These are phyloP conservation scores for Forsythia suspensa DNA, from an alignment of 257 asterid species.

Conservation along the genomic window DNA sequence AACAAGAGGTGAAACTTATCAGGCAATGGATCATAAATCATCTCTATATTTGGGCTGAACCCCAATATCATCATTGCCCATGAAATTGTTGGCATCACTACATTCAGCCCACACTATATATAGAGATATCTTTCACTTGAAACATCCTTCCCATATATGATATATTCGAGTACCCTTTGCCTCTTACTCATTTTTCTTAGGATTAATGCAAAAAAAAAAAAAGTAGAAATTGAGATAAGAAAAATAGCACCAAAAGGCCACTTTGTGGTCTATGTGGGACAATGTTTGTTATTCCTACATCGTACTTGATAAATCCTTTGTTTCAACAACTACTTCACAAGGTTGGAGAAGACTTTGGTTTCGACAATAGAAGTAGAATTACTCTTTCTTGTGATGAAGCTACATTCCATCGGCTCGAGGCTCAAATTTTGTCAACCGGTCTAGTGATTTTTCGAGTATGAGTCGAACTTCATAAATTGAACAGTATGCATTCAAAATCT, in stretches of 20 bases:
- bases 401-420: constrained; percentile 37
- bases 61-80: too few relatives aligned
- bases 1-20: too few relatives aligned
- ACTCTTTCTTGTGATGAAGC: constrained; percentile 59
- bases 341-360: constrained; percentile 75
- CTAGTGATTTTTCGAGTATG: too few relatives aligned
- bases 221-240: constrained; percentile 24
- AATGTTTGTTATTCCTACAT: constrained; percentile 62
- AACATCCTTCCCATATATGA: constrained; percentile 14
- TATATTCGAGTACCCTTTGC: not conserved
- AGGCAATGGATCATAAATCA: too few relatives aligned
- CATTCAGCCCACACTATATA: too few relatives aligned
- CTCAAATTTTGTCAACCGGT: constrained; percentile 13
- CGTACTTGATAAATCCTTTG: constrained; percentile 47
- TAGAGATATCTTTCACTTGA: constrained; percentile 4
- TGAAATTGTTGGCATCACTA: too few relatives aligned
- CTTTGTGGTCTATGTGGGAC: constrained; percentile 77
- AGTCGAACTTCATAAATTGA: too few relatives aligned
- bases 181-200: not conserved
- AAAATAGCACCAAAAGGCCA: constrained; percentile 66
- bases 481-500: too few relatives aligned
- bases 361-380: constrained; percentile 37
- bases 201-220: constrained; percentile 33
- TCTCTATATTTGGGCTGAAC: too few relatives aligned
- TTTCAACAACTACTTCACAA: constrained; percentile 53